Percentiles rank a stretch among this genome's conserved stretches.
Conservation (phyloP, 1,284 basidiomycete genomes). For the Boletus sp. region DNA sequence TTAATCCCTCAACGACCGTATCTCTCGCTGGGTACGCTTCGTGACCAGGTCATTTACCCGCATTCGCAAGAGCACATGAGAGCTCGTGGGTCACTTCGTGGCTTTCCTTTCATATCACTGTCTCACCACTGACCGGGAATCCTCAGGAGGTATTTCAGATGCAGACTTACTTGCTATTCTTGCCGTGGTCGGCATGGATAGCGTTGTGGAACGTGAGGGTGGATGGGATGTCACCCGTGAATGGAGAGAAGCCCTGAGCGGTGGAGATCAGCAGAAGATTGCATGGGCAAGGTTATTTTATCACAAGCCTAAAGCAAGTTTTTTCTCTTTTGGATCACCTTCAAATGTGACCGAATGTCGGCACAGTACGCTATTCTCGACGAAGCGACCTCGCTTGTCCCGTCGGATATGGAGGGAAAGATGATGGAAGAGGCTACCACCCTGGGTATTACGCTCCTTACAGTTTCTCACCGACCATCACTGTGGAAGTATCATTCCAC, state of each 20-base stretch:
- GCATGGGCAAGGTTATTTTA: slow-evolving; percentile 98
- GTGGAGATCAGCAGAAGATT: slow-evolving; percentile 88
- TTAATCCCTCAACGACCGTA: slow-evolving; percentile 97
- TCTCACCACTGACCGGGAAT: slow-evolving; percentile 12
- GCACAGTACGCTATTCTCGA: slow-evolving; percentile 92
- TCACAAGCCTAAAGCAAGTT: slow-evolving; percentile 83
- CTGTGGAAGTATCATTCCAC: slow-evolving; percentile 95
- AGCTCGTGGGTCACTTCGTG: slow-evolving; percentile 51
- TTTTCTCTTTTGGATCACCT: not conserved
- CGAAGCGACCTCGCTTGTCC: slow-evolving; percentile 95
- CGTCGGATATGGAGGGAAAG: slow-evolving; percentile 88
- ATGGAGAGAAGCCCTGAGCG: slow-evolving; percentile 93
- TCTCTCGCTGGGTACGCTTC: slow-evolving; percentile 88
- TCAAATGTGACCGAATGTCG: slow-evolving; percentile 5
- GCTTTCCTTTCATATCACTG: not conserved
- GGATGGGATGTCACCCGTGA: slow-evolving; percentile 91
- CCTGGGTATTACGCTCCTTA: slow-evolving; percentile 87
- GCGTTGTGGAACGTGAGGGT: slow-evolving; percentile 93
- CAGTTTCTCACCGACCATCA: slow-evolving; percentile 90
- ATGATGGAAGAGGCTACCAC: slow-evolving; percentile 96
- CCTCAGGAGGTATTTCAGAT: slow-evolving; percentile 71
- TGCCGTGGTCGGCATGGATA: slow-evolving; percentile 82
- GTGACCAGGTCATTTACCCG: slow-evolving; percentile 92
- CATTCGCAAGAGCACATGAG: slow-evolving; percentile 81
- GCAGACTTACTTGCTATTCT: slow-evolving; percentile 77